Base-by-base conservation (phyloP, 495 filamentous ascomycete species). In the Penicillium waksmanii region DNA sequence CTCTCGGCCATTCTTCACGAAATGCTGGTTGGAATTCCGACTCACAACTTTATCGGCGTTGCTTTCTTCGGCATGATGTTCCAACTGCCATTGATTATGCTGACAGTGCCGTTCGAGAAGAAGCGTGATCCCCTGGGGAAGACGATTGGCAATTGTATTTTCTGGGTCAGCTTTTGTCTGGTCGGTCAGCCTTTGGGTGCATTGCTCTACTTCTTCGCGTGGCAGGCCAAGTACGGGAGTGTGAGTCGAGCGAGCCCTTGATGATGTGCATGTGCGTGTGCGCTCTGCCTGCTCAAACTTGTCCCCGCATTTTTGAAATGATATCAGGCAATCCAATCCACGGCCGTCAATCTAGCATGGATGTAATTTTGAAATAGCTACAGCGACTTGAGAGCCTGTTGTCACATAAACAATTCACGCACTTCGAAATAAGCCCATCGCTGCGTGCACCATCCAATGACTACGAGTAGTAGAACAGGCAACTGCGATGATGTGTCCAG, bases 151-250 rank as follows among this genome's bases (percentile, higher is more conserved):
- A 98, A 98, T 69, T 85, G 83, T 42, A 93, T 96, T 55, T 98
- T 98, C 74, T 98, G 95, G 95, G 81, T 95, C 36, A 90, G 87
- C 27, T 98, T 98, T 68, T 96, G 92, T 60, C 81, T 98, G 15
- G 86, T 98, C 0, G 95, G 95, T 0, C 95, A 98, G 80, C 95
- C 95, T 11, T 78, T 97, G 38, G 94, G 91, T 0, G 92, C 90
- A 2, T 71, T 98, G 35, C 69, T 95, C 61, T 98, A 98, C 71
- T 98, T 96, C 72, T 97, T 96, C 69, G 95, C 93, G 13, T 98
- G 95, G 95, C 94, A 97, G 73, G 93, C 92, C 18, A 98, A 98
- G 76, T 96, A 96, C 70, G 95, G 95, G 18, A 93, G 86, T 65
- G 84, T 85, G 23, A 85, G 82, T 58, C 75, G 73, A 36, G 69